phyloP scores from a whole-genome alignment of 2,329 filamentous ascomycete genomes.

The Arachnopeziza araneosa region DNA sequence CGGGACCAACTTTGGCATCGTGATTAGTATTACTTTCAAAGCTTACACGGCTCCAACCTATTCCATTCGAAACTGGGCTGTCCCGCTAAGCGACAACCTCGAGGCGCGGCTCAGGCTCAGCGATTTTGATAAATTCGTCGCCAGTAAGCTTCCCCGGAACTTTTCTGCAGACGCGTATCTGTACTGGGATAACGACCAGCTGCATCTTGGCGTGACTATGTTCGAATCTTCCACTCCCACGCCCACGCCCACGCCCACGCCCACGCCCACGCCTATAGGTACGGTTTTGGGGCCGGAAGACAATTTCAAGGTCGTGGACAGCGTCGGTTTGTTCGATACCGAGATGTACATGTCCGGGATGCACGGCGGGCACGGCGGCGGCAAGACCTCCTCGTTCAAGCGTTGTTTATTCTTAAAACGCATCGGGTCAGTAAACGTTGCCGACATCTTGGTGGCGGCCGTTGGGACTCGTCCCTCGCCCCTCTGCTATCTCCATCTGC shows the following conservation, averaged over 20 bases:
- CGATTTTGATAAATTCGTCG: slow-evolving; percentile 34
- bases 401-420: slow-evolving; percentile 54
- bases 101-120: slow-evolving; percentile 33
- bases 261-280: slow-evolving; percentile 4
- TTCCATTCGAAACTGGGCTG: slow-evolving; percentile 18
- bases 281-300: slow-evolving; percentile 33
- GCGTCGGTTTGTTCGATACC: slow-evolving; percentile 47
- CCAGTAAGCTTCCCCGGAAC: slow-evolving; percentile 35
- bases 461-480: slow-evolving; percentile 32
- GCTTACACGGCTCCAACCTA: slow-evolving; percentile 14
- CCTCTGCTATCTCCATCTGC: slow-evolving; percentile 55
- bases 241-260: slow-evolving; percentile 8
- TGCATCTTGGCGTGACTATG: slow-evolving; percentile 47
- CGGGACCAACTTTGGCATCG: slow-evolving; percentile 22
- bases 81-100: slow-evolving; percentile 12
- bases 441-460: slow-evolving; percentile 38
- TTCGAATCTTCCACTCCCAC: slow-evolving; percentile 32
- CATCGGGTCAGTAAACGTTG: slow-evolving; percentile 35
- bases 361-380: slow-evolving; percentile 51
- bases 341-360: slow-evolving; percentile 57
- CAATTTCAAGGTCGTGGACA: slow-evolving; percentile 36
- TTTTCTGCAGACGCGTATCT: slow-evolving; percentile 52
- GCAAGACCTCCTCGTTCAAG: slow-evolving; percentile 59
- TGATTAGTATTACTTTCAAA: slow-evolving; percentile 21
- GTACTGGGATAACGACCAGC: slow-evolving; percentile 40